A percentile compares a stretch with the other conserved stretches of the same genome.
Conservation (phyloP, 2,329 filamentous ascomycete species). For the Leptodontidium sp. region DNA sequence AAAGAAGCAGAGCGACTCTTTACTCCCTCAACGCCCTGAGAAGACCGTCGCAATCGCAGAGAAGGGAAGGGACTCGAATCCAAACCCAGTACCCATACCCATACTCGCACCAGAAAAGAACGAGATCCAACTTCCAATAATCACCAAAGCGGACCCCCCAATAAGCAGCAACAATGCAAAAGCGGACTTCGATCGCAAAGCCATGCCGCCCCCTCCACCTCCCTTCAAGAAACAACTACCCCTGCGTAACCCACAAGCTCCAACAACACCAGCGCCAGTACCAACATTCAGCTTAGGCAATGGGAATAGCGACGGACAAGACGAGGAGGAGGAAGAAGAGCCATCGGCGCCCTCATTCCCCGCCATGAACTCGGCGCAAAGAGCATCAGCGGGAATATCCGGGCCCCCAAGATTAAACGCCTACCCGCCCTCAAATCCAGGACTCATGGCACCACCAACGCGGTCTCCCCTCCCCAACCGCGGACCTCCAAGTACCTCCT, state of each 20-base stretch:
- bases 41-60: not conserved
- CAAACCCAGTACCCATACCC: not conserved
- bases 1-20: conserved; percentile 30
- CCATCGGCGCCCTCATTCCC: conserved; percentile 52
- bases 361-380: conserved; percentile 60
- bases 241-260: conserved; percentile 48
- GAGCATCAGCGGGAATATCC: conserved; percentile 49
- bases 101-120: not conserved
- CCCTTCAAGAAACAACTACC: conserved; percentile 40
- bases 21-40: conserved; percentile 15
- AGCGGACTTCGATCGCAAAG: conserved; percentile 45
- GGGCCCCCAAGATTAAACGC: conserved; percentile 25
- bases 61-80: not conserved
- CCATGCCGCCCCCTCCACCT: conserved; percentile 51
- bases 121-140: conserved; percentile 2
- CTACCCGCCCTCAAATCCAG: conserved; percentile 31
- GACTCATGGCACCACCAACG: conserved; percentile 40
- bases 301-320: conserved; percentile 21
- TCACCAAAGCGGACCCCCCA: conserved; percentile 6
- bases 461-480: conserved; percentile 53
- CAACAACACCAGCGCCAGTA: conserved; percentile 25
- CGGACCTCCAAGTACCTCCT: conserved; percentile 46
- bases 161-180: conserved; percentile 24
- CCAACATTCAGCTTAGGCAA: conserved; percentile 33
- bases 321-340: conserved; percentile 39